These are phyloP conservation scores for Cochlearia excelsa DNA, from an alignment of 345 rosid genomes.

Conservation along the genomic window DNA sequence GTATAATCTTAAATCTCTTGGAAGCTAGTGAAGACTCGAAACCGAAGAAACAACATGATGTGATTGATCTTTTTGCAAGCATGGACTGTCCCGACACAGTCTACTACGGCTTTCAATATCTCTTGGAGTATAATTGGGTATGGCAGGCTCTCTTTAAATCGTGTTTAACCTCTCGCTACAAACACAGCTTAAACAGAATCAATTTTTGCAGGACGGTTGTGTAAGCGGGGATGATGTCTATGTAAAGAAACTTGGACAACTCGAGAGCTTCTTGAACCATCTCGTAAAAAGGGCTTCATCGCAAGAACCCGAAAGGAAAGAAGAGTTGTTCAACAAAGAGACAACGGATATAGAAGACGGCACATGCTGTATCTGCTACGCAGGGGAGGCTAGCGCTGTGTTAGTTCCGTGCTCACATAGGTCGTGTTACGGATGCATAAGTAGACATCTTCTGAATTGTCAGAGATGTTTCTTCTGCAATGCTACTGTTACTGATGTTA, in stretches of 20 bases:
- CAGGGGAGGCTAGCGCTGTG: conserved; percentile 57
- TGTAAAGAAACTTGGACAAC: conserved; percentile 51
- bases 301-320: conserved; percentile 39
- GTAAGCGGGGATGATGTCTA: conserved; percentile 52
- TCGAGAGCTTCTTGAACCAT: conserved; percentile 59
- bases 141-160: conserved; percentile 30
- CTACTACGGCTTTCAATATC: conserved; percentile 74
- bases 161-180: conserved; percentile 8
- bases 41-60: conserved; percentile 50
- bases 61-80: conserved; percentile 70
- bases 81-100: conserved; percentile 81
- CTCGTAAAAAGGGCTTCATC: conserved; percentile 45
- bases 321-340: conserved; percentile 33
- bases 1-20: conserved; percentile 84
- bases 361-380: conserved; percentile 85
- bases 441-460: conserved; percentile 88
- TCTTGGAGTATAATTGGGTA: conserved; percentile 87
- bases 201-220: conserved; percentile 54
- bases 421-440: conserved; percentile 91
- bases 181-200: neutral
- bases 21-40: conserved; percentile 51
- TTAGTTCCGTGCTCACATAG: conserved; percentile 78
- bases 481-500: conserved; percentile 62
- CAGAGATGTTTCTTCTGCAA: conserved; percentile 96
- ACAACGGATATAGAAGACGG: conserved; percentile 51